A percentile compares a stretch with the other conserved stretches of the same genome.
Conservation (phyloP, 2,329 filamentous ascomycete species). For the Claviceps monticola region DNA sequence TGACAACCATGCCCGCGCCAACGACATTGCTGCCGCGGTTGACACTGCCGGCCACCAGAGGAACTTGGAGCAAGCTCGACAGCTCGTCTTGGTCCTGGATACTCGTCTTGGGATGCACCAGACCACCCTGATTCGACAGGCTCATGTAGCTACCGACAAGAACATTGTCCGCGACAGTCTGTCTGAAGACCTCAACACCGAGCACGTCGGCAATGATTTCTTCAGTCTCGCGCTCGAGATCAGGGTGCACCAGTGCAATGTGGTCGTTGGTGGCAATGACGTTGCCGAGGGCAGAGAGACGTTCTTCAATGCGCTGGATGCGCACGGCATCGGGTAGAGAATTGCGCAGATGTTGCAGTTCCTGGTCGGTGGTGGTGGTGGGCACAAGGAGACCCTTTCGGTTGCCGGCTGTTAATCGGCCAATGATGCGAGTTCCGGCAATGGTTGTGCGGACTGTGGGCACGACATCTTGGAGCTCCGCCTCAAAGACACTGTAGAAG, state of each 20-base stretch:
- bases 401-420: conserved; percentile 90
- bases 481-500: conserved; percentile 98
- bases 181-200: conserved; percentile 78
- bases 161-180: conserved; percentile 95
- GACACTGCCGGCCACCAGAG: conserved; percentile 83
- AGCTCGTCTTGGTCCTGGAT: conserved; percentile 98
- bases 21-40: conserved; percentile 90
- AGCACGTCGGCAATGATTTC: conserved; percentile 95
- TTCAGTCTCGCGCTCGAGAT: conserved; percentile 93
- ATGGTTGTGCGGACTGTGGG: conserved; percentile 96
- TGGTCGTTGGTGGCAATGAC: conserved; percentile 96
- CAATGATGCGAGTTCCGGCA: conserved; percentile 90
- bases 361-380: conserved; percentile 92
- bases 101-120: conserved; percentile 93
- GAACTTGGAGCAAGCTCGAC: conserved; percentile 83
- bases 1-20: conserved; percentile 48
- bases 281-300: conserved; percentile 87
- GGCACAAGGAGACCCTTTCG: conserved; percentile 92
- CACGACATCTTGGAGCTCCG: conserved; percentile 92
- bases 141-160: conserved; percentile 95
- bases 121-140: conserved; percentile 86
- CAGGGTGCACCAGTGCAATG: conserved; percentile 89
- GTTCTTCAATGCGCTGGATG: conserved; percentile 96
- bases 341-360: conserved; percentile 93
- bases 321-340: conserved; percentile 81